Conservation (phyloP, 768 basidiomycete genomes). For the Fistulinella prunicolor region DNA sequence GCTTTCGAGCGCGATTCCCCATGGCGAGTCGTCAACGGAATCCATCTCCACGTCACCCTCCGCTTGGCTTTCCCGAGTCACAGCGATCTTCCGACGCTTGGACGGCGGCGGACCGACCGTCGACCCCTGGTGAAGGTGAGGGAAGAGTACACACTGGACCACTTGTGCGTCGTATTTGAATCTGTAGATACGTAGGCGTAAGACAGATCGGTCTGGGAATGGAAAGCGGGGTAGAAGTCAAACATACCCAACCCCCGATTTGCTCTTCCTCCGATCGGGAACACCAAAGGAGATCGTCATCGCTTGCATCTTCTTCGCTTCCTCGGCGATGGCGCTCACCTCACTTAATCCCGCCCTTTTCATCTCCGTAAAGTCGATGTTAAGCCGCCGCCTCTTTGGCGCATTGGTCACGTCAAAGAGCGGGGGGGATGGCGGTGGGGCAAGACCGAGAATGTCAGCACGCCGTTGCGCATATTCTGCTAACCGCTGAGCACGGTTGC, state of each 20-base stretch:
- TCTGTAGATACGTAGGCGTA: conserved; percentile 26
- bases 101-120: conserved; percentile 12
- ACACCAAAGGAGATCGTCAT: conserved; percentile 50
- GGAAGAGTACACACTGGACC: conserved; percentile 45
- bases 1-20: conserved; percentile 27
- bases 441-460: conserved; percentile 39
- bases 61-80: conserved; percentile 3
- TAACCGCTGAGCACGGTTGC: conserved; percentile 65
- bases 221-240: neutral
- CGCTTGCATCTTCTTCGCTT: conserved; percentile 41
- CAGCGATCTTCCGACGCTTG: conserved; percentile 29
- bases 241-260: conserved; percentile 45
- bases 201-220: neutral
- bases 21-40: conserved; percentile 5
- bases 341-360: conserved; percentile 22
- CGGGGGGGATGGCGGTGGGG: conserved; percentile 27
- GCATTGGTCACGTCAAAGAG: conserved; percentile 33
- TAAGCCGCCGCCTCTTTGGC: conserved; percentile 30
- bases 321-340: conserved; percentile 30
- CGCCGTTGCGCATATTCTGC: conserved; percentile 65
- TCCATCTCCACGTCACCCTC: conserved; percentile 11
- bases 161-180: conserved; percentile 51
- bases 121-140: conserved; percentile 24
- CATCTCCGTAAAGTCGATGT: conserved; percentile 22
- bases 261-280: conserved; percentile 28